A percentile compares a stretch with the other conserved stretches of the same genome.
phyloP scores from a whole-genome alignment of 495 filamentous ascomycete species.

The Mytilinidion resinicola region DNA sequence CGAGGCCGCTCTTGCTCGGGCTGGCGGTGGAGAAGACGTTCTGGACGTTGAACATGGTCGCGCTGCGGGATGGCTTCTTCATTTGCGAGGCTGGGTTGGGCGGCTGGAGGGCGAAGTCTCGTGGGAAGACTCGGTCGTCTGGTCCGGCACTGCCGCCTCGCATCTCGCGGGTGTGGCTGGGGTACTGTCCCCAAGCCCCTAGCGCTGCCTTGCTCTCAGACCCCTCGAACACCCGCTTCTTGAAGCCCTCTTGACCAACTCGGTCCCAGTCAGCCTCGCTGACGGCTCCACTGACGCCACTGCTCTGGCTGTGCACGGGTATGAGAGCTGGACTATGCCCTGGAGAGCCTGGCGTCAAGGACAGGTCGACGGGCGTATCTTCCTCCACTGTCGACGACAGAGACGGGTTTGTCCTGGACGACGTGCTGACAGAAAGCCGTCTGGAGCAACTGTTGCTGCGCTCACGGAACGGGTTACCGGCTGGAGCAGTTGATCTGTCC shows the following conservation, averaged over 20 bases:
- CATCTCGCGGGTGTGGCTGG: slow-evolving; percentile 21
- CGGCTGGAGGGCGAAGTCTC: slow-evolving; percentile 28
- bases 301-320: no score
- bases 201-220: not conserved
- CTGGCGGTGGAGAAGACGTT: not conserved
- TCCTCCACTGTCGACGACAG: not conserved
- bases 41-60: slow-evolving; percentile 1
- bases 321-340: no score
- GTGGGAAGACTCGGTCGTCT: slow-evolving; percentile 13
- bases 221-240: not conserved
- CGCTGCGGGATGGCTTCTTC: slow-evolving; percentile 5
- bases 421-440: not conserved
- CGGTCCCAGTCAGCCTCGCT: not conserved
- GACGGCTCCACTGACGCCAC: not conserved
- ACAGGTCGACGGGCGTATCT: not conserved
- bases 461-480: slow-evolving; percentile 20
- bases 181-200: slow-evolving; percentile 27
- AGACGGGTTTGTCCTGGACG: not conserved
- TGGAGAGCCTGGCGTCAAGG: not conserved
- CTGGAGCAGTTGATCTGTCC: slow-evolving; percentile 13
- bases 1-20: not conserved
- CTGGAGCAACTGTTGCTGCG: slow-evolving; percentile 3
- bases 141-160: slow-evolving; percentile 18
- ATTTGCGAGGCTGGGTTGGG: no score
- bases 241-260: not conserved